Percentiles rank a stretch among this genome's conserved stretches.
These are phyloP conservation scores for Fonsecaea multimorphosa DNA, from an alignment of 2,329 filamentous ascomycete species.

Conservation along the genomic window DNA sequence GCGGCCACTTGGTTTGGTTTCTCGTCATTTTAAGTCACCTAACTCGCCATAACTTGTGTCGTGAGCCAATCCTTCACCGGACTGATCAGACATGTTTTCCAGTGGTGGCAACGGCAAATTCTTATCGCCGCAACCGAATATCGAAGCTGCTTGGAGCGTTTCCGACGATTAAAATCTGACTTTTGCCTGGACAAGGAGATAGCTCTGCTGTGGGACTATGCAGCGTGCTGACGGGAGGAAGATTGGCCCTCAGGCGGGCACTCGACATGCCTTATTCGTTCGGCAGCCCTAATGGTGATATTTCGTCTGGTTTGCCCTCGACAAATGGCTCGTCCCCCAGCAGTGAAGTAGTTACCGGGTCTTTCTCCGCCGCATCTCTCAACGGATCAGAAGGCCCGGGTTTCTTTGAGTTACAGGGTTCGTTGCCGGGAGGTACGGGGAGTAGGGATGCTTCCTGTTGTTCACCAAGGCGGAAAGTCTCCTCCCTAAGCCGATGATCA, in stretches of 20 bases:
- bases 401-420: neutral
- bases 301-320: neutral
- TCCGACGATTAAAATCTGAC: neutral
- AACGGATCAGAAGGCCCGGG: neutral
- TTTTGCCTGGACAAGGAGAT: neutral
- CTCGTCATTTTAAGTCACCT: neutral
- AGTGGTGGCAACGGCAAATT: neutral
- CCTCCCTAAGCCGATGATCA: neutral
- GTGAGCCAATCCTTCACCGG: neutral
- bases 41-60: neutral
- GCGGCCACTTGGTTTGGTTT: neutral
- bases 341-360: neutral
- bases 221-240: neutral
- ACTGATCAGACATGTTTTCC: neutral
- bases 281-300: neutral
- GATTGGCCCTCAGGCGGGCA: neutral
- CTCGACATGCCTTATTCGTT: neutral
- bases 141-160: neutral
- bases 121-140: neutral
- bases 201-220: neutral
- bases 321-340: neutral
- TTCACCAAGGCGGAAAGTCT: neutral
- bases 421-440: neutral
- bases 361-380: neutral
- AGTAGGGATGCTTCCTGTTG: neutral